Conservation (phyloP, 768 basidiomycete species). For the Collybia mongolica region DNA sequence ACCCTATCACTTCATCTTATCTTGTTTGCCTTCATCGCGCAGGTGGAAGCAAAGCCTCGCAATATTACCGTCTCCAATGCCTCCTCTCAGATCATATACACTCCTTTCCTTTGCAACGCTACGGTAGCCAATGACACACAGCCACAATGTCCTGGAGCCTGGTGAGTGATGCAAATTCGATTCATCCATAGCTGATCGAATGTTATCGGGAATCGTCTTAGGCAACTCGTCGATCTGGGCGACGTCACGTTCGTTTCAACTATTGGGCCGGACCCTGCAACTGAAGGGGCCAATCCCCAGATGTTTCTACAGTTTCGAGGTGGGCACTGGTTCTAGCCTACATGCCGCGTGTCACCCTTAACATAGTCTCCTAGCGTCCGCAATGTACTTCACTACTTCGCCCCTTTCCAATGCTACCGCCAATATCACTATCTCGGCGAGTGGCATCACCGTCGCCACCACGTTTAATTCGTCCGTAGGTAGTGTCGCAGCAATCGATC, state of each 20-base stretch:
- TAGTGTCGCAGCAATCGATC: constrained; percentile 34
- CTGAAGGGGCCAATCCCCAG: constrained; percentile 49
- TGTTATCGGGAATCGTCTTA: background rate
- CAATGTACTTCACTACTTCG: constrained; percentile 42
- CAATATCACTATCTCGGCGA: constrained; percentile 50
- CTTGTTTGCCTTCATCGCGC: constrained; percentile 6
- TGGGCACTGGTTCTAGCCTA: constrained; percentile 17
- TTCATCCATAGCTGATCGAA: background rate
- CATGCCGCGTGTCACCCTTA: background rate
- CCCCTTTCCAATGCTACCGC: constrained; percentile 47
- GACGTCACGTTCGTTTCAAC: constrained; percentile 31
- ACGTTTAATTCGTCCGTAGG: constrained; percentile 41
- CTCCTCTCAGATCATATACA: constrained; percentile 41
- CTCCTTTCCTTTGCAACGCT: constrained; percentile 44
- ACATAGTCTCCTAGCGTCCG: constrained; percentile 31
- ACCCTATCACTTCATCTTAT: background rate
- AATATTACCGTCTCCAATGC: constrained; percentile 38
- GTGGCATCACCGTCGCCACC: constrained; percentile 26
- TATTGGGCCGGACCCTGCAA: constrained; percentile 39
- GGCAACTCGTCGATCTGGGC: constrained; percentile 16
- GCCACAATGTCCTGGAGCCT: constrained; percentile 36
- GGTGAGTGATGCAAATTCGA: constrained; percentile 29
- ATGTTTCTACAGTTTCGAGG: constrained; percentile 58
- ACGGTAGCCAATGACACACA: constrained; percentile 22
- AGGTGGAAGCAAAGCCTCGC: constrained; percentile 13